Conservation (phyloP, 768 basidiomycete genomes). For the Pulveroboletus ravenelii region DNA sequence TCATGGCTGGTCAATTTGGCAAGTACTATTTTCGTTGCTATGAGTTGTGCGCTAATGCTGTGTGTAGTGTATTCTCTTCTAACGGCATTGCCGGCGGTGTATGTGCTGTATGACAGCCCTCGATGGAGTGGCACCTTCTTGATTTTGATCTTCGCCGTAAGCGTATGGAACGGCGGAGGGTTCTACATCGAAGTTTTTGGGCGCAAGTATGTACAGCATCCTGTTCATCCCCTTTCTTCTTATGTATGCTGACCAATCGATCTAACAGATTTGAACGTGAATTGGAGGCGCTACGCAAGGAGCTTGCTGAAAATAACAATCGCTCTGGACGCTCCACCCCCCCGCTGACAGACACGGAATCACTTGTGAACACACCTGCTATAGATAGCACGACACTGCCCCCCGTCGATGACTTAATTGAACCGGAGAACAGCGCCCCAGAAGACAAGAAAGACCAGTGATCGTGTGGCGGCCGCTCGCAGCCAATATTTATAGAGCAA, state of each 20-base stretch:
- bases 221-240: neutral
- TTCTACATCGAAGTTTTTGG: slow-evolving; percentile 98
- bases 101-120: slow-evolving; percentile 75
- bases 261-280: slow-evolving; percentile 80
- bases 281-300: slow-evolving; percentile 84
- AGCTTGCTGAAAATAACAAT: slow-evolving; percentile 67
- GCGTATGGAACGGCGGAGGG: slow-evolving; percentile 94
- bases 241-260: slow-evolving; percentile 6
- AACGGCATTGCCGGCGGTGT: slow-evolving; percentile 83
- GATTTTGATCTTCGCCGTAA: slow-evolving; percentile 74
- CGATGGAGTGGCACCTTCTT: slow-evolving; percentile 77
- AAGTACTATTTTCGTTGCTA: slow-evolving; percentile 22
- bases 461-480: slow-evolving; percentile 1
- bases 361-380: slow-evolving; percentile 34
- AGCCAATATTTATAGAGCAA: slow-evolving; percentile 8
- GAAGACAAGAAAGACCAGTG: slow-evolving; percentile 31
- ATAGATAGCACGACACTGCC: slow-evolving; percentile 23
- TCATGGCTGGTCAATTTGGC: slow-evolving; percentile 86
- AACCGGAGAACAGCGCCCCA: slow-evolving; percentile 6
- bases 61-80: slow-evolving; percentile 71
- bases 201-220: slow-evolving; percentile 66
- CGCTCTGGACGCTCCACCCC: slow-evolving; percentile 56
- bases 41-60: neutral
- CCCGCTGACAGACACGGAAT: slow-evolving; percentile 39
- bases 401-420: slow-evolving; percentile 13